Base-by-base conservation (phyloP, 805 yeast genomes). In the Starmera caribaea region DNA sequence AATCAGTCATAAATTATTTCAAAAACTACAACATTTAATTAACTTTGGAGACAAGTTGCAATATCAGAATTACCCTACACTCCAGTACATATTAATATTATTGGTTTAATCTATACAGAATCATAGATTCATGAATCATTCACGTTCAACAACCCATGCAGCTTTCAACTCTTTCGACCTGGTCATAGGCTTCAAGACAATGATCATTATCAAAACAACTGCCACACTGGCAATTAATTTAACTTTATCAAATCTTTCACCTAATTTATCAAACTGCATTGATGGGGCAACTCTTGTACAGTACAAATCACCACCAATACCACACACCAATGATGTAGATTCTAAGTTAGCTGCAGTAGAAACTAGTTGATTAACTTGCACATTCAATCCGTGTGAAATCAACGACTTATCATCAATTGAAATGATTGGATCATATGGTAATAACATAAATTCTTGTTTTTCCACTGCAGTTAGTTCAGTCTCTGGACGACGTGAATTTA, bases 281-380 rank as follows among this genome's bases (percentile, higher is more conserved):
- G 96, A 85, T 1, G 97, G 96, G 38, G 81, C 73, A 14, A 83
- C 69, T 41, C 76, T 68, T 0, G 94, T 80, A 53, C 89, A 84
- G 62, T 84, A 89, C 7, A 82, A 57, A 54, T 86, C 94, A n/a
- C 68, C 59, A 15, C 81, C 85, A 35, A 76, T 61, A 30, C 72
- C 66, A 44, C 92, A 79, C 1, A 84, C 73, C 15, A 85, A 68
- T 14, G 81, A 68, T 0, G 97, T 88, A 2, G 95, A 84, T 60
- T 90, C 97, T 38, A 88, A 64, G 32, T 74, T 69, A 0, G 97
- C 83, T 2, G 83, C 68, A 4, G 65, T 53, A 0, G 81, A 66
- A 3, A 68, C 49, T 8, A 79, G 46, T 3, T 54, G 47, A 4
- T 65, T 48, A 6, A 49, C 44, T 4, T 48, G 46, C 4, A 78